Evolutionary conservation across 169 alveolate genomes (phyloP).

Genomic region (Blepharisma undulans): DNA sequence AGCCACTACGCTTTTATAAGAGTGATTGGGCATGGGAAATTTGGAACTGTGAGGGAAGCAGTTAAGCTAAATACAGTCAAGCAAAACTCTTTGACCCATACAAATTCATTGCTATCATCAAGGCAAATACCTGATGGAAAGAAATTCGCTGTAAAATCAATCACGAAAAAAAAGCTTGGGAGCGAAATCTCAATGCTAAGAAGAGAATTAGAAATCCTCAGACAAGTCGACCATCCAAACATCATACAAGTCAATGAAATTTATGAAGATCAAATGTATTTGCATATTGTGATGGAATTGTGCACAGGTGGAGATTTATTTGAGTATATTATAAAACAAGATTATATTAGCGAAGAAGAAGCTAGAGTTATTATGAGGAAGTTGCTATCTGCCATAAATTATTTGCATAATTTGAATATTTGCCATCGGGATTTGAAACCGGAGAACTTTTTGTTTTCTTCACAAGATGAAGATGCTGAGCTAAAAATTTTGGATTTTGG

Average conservation of each 20-base stretch:
- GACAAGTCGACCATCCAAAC: conserved; percentile 56
- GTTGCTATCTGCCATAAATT: conserved; percentile 60
- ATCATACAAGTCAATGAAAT: conserved; percentile 61
- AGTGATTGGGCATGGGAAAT: conserved; percentile 29
- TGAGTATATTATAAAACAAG: conserved; percentile 52
- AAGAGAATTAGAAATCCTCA: conserved; percentile 23
- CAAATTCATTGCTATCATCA: background rate
- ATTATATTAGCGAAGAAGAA: conserved; percentile 47
- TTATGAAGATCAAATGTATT: conserved; percentile 53
- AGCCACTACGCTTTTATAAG: background rate
- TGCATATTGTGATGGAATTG: conserved; percentile 79
- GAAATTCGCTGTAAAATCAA: conserved; percentile 46
- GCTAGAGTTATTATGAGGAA: conserved; percentile 51
- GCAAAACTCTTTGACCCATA: background rate
- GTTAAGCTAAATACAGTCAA: background rate
- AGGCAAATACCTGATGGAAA: background rate
- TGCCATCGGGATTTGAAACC: conserved; percentile 77
- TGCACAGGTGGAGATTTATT: conserved; percentile 78
- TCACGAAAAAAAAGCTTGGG: background rate
- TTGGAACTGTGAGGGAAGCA: conserved; percentile 26
- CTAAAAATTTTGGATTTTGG: conserved; percentile 36
- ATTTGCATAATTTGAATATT: conserved; percentile 57
- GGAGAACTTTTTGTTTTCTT: conserved; percentile 58
- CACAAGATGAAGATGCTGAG: background rate
- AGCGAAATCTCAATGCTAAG: conserved; percentile 28